These are phyloP conservation scores for Geranium rotundifolium DNA, from an alignment of 345 rosid species.

Conservation along the genomic window DNA sequence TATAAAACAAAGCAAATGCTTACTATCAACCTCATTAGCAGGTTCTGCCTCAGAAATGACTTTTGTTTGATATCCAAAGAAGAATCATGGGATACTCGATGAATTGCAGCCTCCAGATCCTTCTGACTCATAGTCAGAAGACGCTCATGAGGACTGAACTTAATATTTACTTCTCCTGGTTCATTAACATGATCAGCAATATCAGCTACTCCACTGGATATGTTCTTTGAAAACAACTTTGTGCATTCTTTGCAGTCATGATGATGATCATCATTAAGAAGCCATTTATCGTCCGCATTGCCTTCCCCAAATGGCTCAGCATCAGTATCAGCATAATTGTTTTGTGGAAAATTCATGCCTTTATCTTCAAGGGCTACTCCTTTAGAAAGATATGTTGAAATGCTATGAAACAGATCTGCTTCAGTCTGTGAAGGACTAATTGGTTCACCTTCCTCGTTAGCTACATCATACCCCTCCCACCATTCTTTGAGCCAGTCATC, in stretches of 20 bases:
- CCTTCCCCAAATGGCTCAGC: slow-evolving; percentile 13
- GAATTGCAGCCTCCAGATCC: slow-evolving; percentile 51
- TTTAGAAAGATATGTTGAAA: slow-evolving; percentile 37
- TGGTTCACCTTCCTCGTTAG: slow-evolving; percentile 20
- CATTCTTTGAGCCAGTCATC: slow-evolving; percentile 76
- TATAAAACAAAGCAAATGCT: not conserved
- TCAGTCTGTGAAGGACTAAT: slow-evolving; percentile 18
- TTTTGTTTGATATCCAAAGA: slow-evolving; percentile 50
- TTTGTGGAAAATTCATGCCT: slow-evolving; percentile 9
- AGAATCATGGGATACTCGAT: slow-evolving; percentile 61
- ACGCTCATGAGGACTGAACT: slow-evolving; percentile 21
- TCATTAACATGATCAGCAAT: slow-evolving; percentile 6
- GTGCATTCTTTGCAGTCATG: slow-evolving; percentile 19
- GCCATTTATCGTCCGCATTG: slow-evolving; percentile 11
- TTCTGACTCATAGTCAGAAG: slow-evolving; percentile 41
- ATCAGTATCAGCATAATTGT: slow-evolving; percentile 4
- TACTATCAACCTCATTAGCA: slow-evolving; percentile 51
- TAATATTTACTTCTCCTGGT: slow-evolving; percentile 13
- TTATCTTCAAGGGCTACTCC: slow-evolving; percentile 14
- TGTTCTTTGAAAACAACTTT: slow-evolving; percentile 15
- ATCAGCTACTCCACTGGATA: slow-evolving; percentile 12
- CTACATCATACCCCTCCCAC: slow-evolving; percentile 44
- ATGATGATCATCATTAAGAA: slow-evolving; percentile 13
- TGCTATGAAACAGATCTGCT: slow-evolving; percentile 51
- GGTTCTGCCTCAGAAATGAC: slow-evolving; percentile 51